Percentiles rank a stretch among this genome's conserved stretches.
Conservation (phyloP, 2,329 filamentous ascomycete species). For the Paraconiothyrium brasiliense region DNA sequence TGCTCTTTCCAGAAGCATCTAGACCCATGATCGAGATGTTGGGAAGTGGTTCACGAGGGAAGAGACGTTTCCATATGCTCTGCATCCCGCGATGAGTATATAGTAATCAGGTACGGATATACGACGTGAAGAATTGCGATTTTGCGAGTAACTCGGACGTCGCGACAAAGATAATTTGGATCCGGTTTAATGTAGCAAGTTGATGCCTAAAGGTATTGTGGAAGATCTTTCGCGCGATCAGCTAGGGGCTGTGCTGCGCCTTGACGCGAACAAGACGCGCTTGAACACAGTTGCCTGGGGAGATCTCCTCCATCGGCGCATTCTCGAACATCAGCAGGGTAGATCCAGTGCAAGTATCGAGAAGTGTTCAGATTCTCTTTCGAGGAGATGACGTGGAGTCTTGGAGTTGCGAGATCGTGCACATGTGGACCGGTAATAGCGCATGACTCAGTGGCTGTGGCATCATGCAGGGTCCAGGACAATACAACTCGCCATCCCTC, state of each 20-base stretch:
- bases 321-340: neutral
- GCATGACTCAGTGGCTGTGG: neutral
- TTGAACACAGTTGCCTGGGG: neutral
- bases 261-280: neutral
- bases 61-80: neutral
- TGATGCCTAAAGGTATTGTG: neutral
- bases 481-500: neutral
- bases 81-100: neutral
- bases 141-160: too few species aligned
- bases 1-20: neutral
- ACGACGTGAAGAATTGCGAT: neutral
- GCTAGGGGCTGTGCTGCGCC: neutral
- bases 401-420: too few species aligned
- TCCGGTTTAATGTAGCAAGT: neutral
- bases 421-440: neutral
- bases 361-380: neutral
- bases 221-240: neutral
- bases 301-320: too few species aligned
- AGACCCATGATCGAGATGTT: constrained; percentile 3
- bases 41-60: neutral
- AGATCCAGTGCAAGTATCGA: neutral
- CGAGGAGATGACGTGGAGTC: neutral
- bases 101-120: neutral
- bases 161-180: too few species aligned
- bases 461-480: neutral